Percentiles rank a stretch among this genome's conserved stretches.
phyloP scores from a whole-genome alignment of 106 monocot species.

The Alisma plantagoaquatica region DNA sequence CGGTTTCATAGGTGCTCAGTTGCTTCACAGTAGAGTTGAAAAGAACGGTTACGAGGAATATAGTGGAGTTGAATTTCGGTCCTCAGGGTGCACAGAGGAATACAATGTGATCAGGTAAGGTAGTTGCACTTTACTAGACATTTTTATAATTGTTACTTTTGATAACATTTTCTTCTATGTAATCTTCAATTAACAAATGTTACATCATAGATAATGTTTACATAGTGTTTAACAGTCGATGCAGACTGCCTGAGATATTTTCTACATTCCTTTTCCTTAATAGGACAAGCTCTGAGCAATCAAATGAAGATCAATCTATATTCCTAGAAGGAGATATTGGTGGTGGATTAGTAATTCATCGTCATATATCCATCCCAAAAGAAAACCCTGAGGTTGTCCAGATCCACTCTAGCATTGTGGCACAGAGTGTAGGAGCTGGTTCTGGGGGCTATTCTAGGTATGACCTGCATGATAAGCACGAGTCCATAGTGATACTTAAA shows the following conservation, averaged over 20 bases:
- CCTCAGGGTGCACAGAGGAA: conserved; percentile 88
- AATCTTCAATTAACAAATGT: no score
- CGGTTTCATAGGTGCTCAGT: conserved; percentile 43
- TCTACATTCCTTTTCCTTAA: no score
- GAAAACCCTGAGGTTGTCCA: conserved; percentile 39
- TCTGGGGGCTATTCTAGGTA: conserved; percentile 99
- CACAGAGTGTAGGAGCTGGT: conserved; percentile 78
- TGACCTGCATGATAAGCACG: neutral
- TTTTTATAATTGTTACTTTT: no score
- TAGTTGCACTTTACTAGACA: no score
- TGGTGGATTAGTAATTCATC: conserved; percentile 73
- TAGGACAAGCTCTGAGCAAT: conserved; percentile 64
- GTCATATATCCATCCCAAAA: conserved; percentile 63
- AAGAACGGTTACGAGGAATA: conserved; percentile 90
- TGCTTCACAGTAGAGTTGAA: conserved; percentile 84
- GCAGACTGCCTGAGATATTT: no score
- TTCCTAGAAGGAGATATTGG: conserved; percentile 93
- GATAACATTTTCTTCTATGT: no score
- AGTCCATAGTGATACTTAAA: neutral
- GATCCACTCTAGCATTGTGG: conserved; percentile 66
- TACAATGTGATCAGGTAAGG: conserved; percentile 61
- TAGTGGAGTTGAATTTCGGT: conserved; percentile 81
- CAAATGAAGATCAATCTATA: conserved; percentile 72
- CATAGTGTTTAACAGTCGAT: neutral
- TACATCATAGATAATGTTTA: no score